Conservation (phyloP, 257 asterid species). For the Plectranthus barbatus region DNA sequence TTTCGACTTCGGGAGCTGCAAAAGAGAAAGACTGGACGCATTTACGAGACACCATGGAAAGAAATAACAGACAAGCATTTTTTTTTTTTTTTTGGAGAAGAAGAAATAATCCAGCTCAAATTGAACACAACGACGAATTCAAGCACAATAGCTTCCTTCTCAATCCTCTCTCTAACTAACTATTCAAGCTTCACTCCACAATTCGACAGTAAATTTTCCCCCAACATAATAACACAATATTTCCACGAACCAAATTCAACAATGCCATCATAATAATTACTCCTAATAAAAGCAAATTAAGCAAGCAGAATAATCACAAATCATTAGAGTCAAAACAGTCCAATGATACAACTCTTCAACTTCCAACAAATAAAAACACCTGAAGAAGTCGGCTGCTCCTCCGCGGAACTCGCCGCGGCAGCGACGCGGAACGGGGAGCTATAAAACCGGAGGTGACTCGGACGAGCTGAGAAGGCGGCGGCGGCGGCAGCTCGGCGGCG, state of each 20-base stretch:
- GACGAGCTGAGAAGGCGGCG: constrained; percentile 1
- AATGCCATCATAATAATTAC: not conserved
- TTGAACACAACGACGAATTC: no score
- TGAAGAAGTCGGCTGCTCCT: constrained; percentile 20
- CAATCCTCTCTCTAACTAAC: no score
- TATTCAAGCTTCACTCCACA: no score
- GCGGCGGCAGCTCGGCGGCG: constrained; percentile 18
- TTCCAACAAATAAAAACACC: constrained; percentile 3
- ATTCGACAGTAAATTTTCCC: no score
- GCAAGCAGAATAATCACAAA: not conserved
- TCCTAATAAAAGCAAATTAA: not conserved
- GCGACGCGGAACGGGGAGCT: constrained; percentile 8
- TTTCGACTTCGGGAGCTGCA: constrained; percentile 55
- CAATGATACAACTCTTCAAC: not conserved
- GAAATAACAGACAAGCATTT: not conserved
- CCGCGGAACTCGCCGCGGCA: constrained; percentile 8
- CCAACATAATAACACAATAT: not conserved
- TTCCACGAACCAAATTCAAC: not conserved
- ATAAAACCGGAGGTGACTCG: not conserved
- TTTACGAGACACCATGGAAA: not conserved
- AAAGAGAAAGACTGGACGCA: not conserved
- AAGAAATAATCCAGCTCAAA: no score
- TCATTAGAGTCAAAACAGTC: not conserved
- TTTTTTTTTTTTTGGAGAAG: not conserved
- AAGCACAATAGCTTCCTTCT: no score